Percentiles rank a stretch among this genome's conserved stretches.
Evolutionary conservation across 83 land plant species (phyloP).

Genomic region (Picea mariana): DNA sequence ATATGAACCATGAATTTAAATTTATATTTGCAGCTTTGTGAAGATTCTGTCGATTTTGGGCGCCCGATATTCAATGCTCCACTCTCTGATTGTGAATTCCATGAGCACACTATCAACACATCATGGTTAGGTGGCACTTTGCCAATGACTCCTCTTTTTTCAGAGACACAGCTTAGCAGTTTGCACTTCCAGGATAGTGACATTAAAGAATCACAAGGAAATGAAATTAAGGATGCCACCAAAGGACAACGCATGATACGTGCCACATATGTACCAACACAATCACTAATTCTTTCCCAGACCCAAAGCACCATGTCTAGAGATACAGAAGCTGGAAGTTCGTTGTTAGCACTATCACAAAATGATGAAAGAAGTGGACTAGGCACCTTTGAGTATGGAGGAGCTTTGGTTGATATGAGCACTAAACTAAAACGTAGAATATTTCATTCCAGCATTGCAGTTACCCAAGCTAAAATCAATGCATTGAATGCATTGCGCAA

Average conservation of each 20-base stretch:
- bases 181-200: constrained; percentile 3
- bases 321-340: constrained; percentile 12
- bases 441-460: constrained; percentile 24
- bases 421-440: constrained; percentile 33
- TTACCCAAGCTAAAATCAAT: constrained; percentile 32
- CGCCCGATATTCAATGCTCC: constrained; percentile 59
- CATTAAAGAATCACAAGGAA: constrained; percentile 15
- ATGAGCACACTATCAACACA: constrained; percentile 43
- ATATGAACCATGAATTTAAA: neutral
- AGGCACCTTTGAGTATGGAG: constrained; percentile 1
- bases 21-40: constrained; percentile 40
- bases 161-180: constrained; percentile 25
- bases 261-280: constrained; percentile 16
- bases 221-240: neutral
- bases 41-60: constrained; percentile 44
- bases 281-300: constrained; percentile 6
- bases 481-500: constrained; percentile 38
- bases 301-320: neutral
- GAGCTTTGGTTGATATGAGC: constrained; percentile 21
- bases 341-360: constrained; percentile 19
- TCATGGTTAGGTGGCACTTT: constrained; percentile 45
- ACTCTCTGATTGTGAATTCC: constrained; percentile 54
- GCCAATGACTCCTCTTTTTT: constrained; percentile 59
- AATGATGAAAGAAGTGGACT: constrained; percentile 9
- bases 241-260: constrained; percentile 14